Conservation (phyloP, 208 protist genomes). For the Trypanosoma cruzi region DNA sequence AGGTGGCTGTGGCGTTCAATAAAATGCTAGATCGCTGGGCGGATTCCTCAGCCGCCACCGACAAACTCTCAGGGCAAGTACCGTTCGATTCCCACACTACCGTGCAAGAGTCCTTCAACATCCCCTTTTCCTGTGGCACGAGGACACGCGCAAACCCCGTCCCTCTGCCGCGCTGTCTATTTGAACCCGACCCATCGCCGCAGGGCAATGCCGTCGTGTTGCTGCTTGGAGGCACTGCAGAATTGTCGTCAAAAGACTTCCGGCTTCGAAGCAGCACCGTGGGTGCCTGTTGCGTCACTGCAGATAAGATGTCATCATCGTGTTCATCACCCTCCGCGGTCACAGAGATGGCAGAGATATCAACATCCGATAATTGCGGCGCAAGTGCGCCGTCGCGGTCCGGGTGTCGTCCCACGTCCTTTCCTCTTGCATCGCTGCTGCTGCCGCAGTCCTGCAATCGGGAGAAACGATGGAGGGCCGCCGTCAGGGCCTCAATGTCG, state of each 20-base stretch:
- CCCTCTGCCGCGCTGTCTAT: background rate
- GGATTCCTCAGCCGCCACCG: background rate
- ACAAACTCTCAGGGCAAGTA: background rate
- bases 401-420: background rate
- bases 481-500: conserved; percentile 23
- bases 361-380: conserved; percentile 5
- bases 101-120: background rate
- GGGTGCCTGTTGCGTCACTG: background rate
- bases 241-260: conserved; percentile 1
- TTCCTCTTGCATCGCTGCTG: background rate
- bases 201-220: conserved; percentile 18
- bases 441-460: background rate
- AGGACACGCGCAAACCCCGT: background rate
- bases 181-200: background rate
- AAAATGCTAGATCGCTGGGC: background rate
- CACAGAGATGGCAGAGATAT: conserved; percentile 27
- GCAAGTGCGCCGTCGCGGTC: background rate
- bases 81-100: background rate
- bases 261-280: background rate
- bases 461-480: conserved; percentile 14
- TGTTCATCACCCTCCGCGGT: conserved; percentile 10
- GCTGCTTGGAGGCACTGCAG: background rate
- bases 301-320: background rate
- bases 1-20: background rate
- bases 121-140: background rate